These are phyloP conservation scores for Cyanodermella asteris DNA, from an alignment of 2,329 filamentous ascomycete species.

Conservation along the genomic window DNA sequence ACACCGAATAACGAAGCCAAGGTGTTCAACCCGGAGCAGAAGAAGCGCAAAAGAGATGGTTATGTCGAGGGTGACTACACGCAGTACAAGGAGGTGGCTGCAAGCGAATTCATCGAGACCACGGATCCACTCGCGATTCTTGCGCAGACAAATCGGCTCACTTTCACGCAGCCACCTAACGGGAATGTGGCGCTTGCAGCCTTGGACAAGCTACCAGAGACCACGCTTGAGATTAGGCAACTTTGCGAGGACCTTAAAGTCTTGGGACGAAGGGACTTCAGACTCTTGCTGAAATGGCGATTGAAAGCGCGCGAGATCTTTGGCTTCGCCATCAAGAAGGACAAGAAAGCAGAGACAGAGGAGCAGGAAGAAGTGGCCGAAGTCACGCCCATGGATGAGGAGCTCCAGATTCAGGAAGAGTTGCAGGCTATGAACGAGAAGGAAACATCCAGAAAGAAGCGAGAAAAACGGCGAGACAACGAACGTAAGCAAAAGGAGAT, in stretches of 20 bases:
- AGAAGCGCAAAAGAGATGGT: slow-evolving; percentile 93
- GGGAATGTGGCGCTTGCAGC: slow-evolving; percentile 74
- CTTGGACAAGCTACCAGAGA: slow-evolving; percentile 66
- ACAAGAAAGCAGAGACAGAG: slow-evolving; percentile 22
- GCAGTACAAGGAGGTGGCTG: slow-evolving; percentile 72
- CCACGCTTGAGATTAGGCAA: slow-evolving; percentile 56
- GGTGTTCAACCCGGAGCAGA: slow-evolving; percentile 91
- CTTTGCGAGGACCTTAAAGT: slow-evolving; percentile 75
- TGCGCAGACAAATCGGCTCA: slow-evolving; percentile 62
- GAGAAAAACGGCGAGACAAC: slow-evolving; percentile 69
- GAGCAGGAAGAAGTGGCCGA: slow-evolving; percentile 55
- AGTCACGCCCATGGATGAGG: slow-evolving; percentile 82
- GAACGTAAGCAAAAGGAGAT: slow-evolving; percentile 89
- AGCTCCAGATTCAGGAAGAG: slow-evolving; percentile 74
- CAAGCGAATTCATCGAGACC: slow-evolving; percentile 85
- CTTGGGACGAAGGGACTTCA: slow-evolving; percentile 84
- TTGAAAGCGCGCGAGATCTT: slow-evolving; percentile 78
- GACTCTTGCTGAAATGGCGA: slow-evolving; percentile 71
- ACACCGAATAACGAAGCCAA: slow-evolving; percentile 92
- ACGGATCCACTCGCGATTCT: slow-evolving; percentile 83
- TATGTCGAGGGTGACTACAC: slow-evolving; percentile 93
- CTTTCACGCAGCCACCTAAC: slow-evolving; percentile 58
- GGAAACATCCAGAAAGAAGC: slow-evolving; percentile 54
- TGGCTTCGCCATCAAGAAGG: slow-evolving; percentile 59
- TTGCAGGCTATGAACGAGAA: slow-evolving; percentile 63